Base-by-base conservation (phyloP, 2,329 filamentous ascomycete species). In the Eutypa lata region DNA sequence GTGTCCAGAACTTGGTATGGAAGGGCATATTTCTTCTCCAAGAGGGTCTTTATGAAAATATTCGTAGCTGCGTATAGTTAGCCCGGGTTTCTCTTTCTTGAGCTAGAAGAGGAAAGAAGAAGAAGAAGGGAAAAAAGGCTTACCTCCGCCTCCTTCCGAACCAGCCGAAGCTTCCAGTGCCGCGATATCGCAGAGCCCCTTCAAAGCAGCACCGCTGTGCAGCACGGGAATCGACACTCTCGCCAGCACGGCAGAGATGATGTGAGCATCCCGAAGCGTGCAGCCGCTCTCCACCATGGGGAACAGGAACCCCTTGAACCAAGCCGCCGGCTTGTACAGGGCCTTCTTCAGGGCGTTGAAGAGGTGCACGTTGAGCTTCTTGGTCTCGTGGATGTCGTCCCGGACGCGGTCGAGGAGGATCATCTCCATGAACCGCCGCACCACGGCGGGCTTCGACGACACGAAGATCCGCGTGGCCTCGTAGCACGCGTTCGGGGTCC, bases 11-110 rank as follows among this genome's bases (percentile, higher is more conserved):
- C 93, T 72, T 96, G 93, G 75, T 89, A 97, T 0, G 93, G 94
- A 11, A 99, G 78, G 0, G 94, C 94, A 63, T 99, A 97, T 68
- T 95, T 95, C 81, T 99, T 99, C 73, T 97, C 93, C 3, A 99
- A 77, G 37, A 99, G 81, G 1, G 90, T 86, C 67, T 90, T 90
- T 74, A 99, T 96, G 72, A 99, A 95, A 62, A 96, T 88, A 72
- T 97, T 97, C 56, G 92, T 94, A 3, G 92, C 89, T 45, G 22
- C 16, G 18, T 22, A 10, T 13, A 3, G 38, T 42, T 18, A 42
- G 38, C 19, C 13, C 19, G 19, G 4, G 13, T 6, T 42, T 10
- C 18, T 14, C 19, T 18, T 3, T 8, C 16, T 42, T 18, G 2
- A 31, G 26, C 26, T 31, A 10, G 26, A 31, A 10, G 26, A 10